Evolutionary conservation across 2,329 filamentous ascomycete genomes (phyloP), one percentile per base, ranked within the genome.

Genomic region (Septoria petroselini): DNA sequence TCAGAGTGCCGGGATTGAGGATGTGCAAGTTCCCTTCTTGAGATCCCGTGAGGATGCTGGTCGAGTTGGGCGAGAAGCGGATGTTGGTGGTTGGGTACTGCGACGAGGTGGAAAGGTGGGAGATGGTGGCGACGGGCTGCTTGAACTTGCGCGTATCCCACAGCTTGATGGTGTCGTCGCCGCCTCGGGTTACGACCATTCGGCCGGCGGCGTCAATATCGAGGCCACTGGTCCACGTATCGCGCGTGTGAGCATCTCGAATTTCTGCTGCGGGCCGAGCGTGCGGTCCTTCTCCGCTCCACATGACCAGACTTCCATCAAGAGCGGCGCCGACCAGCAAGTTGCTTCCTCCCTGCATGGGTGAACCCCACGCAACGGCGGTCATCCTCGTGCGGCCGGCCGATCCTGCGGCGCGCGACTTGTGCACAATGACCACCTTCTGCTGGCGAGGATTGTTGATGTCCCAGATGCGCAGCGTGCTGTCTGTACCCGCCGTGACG

Each of bases 91-190:
- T 91, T 0, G 87, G 81, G 66, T 88, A 95, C 62, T 90, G 84
- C 50, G 84, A 83, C 1, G 89, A 91, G 11, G 88, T 95, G 1
- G 91, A 95, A 1, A 80, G 71, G 68, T 95, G 90, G 4, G 84
- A 74, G 12, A 88, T 82, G 1, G 84, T 87, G 40, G 89, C 88
- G 11, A 98, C 79, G 3, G 93, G 89, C 50, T 85, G 78, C 67
- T 93, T 97, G 76, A 98, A 95, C 65, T 96, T 97, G 51, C 93
- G 83, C 2, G 85, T 94, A 67, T 98, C 93, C 93, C 93, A 98
- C 1, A 96, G 77, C 72, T 97, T 97, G 70, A 98, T 91, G 1
- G 86, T 79, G 65, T 94, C 83, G 69, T 98, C 93, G 42, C 91
- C 91, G 48, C 93, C 93, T 59, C 90, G 79, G 1, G 90, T 95